Base-by-base conservation (phyloP, 2,329 filamentous ascomycete genomes). In the Fusarium verticillioides region DNA sequence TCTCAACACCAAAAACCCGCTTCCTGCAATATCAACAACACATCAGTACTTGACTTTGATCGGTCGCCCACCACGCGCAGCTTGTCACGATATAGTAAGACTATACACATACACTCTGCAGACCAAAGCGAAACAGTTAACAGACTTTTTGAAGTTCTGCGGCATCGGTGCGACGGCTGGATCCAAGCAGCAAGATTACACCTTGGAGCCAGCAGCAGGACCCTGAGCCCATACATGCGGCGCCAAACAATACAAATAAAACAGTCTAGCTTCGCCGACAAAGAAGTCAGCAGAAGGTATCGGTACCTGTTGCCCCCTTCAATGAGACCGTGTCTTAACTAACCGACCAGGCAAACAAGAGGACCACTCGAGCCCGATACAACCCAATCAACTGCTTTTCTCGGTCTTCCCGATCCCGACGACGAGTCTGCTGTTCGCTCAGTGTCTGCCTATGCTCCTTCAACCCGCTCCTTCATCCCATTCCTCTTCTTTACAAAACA, bases 291-390 rank as follows among this genome's bases (percentile, higher is more conserved):
- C 16, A 32, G 7, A 23, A 50, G 28, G 21, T 50, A 50, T 18
- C 7, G 0, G 1, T 7, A 7, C 0, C 15, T 23, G 10, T 1
- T n/a, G 13, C 7, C 9, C 21, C 13, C 5, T 2, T 23, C 2
- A 23, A 50, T 50, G 2, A 50, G 21, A 50, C 5, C 9, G 0
- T 30, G 21, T 23, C 47, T 32, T 34, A 12, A 9, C 30, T 50
- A 19, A 50, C 30, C 2, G 16, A 2, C 5, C 6, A 49, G 46
- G 0, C 21, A 6, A 49, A 32, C 28, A 32, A 16, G 19, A 9
- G 26, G 5, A 12, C 28, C 44, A 7, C 5, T 44, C 23, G 11
- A 18, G 23, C 16, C 23, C 4, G 23, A 44, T 12, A 23, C 42
- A 9, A 26, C 4, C 16, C 9, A 34, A 34, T 2, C 32, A 34